phyloP scores from a whole-genome alignment of 2,329 filamentous ascomycete genomes.

The Exophiala aquamarina region DNA sequence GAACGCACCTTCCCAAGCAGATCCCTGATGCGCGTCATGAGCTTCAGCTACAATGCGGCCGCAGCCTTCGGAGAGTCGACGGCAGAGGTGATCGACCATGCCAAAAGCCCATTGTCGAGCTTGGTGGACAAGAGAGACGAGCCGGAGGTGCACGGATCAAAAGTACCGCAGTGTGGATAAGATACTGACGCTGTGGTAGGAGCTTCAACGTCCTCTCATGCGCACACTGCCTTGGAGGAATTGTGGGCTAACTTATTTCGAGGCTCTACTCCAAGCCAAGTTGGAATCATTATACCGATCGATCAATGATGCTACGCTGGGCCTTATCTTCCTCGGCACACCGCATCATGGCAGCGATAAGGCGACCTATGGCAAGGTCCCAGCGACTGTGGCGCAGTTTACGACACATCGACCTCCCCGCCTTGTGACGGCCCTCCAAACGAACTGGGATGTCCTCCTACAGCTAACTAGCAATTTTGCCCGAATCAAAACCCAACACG shows the following conservation, averaged over 20 bases:
- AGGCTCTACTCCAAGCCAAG: no score
- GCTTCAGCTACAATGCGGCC: neutral
- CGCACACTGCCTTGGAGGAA: neutral
- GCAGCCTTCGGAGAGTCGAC: neutral
- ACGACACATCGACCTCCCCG: neutral
- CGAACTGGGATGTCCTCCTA: neutral
- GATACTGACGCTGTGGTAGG: no score
- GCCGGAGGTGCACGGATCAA: neutral
- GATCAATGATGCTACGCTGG: neutral
- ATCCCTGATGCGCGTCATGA: slow-evolving; percentile 3
- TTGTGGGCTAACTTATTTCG: neutral
- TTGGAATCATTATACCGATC: no score
- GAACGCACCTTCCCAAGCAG: neutral
- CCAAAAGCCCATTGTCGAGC: slow-evolving; percentile 32
- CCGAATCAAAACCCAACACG: no score
- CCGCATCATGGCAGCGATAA: neutral
- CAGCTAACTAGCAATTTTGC: neutral
- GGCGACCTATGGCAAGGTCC: neutral
- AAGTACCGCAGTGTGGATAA: no score
- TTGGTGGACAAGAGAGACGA: slow-evolving; percentile 24
- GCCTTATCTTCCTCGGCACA: neutral
- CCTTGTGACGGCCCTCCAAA: neutral
- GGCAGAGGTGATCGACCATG: slow-evolving; percentile 30
- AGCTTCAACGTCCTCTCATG: neutral
- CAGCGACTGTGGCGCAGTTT: neutral